Evolutionary conservation across 495 filamentous ascomycete genomes (phyloP).

Genomic region (Penicillium salamii): DNA sequence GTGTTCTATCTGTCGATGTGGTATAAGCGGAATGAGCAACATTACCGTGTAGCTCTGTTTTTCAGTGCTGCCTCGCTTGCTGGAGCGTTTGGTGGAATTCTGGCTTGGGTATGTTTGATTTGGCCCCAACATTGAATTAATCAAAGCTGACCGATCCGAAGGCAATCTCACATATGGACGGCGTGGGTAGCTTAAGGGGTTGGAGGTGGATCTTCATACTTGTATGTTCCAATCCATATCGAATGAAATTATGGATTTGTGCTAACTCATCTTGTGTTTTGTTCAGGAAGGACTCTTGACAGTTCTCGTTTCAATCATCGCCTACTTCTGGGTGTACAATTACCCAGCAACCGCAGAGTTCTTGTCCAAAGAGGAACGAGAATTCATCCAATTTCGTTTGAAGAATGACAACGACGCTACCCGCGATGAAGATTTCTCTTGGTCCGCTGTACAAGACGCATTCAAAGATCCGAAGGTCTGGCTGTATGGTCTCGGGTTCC

Average conservation of each 20-base stretch:
- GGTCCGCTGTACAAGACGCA: conserved; percentile 61
- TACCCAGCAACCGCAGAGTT: conserved; percentile 70
- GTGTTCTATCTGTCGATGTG: conserved; percentile 86
- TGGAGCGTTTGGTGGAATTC: conserved; percentile 75
- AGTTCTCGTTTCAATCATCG: conserved; percentile 54
- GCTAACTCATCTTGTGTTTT: conserved; percentile 6
- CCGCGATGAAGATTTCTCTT: conserved; percentile 62
- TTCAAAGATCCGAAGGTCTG: conserved; percentile 70
- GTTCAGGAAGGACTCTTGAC: conserved; percentile 66
- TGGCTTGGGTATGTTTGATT: conserved; percentile 53
- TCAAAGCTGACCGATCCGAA: conserved; percentile 13
- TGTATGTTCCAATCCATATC: conserved; percentile 25
- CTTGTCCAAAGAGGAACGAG: conserved; percentile 60
- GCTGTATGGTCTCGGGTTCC: conserved; percentile 70
- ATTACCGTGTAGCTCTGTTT: conserved; percentile 73
- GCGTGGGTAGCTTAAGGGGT: conserved; percentile 61
- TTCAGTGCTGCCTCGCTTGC: conserved; percentile 72
- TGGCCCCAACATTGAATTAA: neutral
- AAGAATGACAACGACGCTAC: conserved; percentile 59
- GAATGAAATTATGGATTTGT: no score
- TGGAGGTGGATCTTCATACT: conserved; percentile 88
- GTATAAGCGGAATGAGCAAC: conserved; percentile 71
- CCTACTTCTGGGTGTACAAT: conserved; percentile 72
- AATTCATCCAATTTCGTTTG: conserved; percentile 57
- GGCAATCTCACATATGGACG: conserved; percentile 58